Base-by-base conservation (phyloP, 2,329 filamentous ascomycete genomes). In the Colletotrichum graminicola region DNA sequence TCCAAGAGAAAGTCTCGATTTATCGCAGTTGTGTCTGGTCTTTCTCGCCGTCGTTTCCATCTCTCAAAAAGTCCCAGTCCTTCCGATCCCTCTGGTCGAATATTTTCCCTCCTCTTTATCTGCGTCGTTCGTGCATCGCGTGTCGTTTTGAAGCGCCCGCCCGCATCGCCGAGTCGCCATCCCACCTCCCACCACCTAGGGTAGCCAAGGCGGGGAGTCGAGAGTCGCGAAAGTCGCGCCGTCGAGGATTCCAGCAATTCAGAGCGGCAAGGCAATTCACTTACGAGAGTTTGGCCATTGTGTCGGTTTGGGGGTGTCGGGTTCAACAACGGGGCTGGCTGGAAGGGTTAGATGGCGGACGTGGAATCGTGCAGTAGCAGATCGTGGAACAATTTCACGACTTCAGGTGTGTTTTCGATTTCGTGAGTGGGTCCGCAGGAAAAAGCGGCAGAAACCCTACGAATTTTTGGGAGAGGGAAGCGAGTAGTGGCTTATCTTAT, bases 241-340 rank as follows among this genome's bases (percentile, higher is more conserved):
- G 65, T 63, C 57, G 64, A 26, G 41, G 18, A 54, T 23, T 69
- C 69, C 65, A 34, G 23, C n/a, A 11, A 12, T 63, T 41, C n/a
- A 55, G 21, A 69, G 10, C 47, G 39, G n/a, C 69, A 55, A 63
- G n/a, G 45, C 47, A 47, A 32, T 11, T 41, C 39, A 89, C 88
- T 85, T 86, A 90, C 88, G 87, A 89, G 77, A 86, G 79, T 84
- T 90, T 90, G 83, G 88, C 88, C 88, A 90, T 90, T 88, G 83
- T 85, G 82, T 84, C 82, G 82, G 84, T 82, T 82, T 82, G 78
- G 80, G 69, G 73, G 67, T 73, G 73, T 73, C 72, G 65, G 65
- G 51, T 63, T 72, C 59, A 73, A 73, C 71, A 73, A 73, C 67
- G 65, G 73, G 71, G 47, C 60, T 69, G 71, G 69, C 68, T 73